A percentile compares a stretch with the other conserved stretches of the same genome.
Evolutionary conservation across 371 early-diverging fungal species (phyloP).

Genomic region (Mortierella sp.): DNA sequence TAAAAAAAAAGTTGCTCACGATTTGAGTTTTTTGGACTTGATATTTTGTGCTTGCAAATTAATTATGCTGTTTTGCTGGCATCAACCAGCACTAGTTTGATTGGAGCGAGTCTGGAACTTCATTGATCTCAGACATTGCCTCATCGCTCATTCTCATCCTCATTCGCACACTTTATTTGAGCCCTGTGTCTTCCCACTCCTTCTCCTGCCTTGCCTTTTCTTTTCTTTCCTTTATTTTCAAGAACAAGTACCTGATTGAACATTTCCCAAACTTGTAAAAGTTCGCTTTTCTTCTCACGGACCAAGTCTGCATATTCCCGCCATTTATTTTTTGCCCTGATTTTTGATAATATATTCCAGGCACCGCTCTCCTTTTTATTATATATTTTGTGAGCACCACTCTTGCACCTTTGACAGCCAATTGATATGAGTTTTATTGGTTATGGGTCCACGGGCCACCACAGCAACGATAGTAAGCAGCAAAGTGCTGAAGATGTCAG

Average conservation of each 20-base stretch:
- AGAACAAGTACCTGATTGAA: neutral
- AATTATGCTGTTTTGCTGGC: too few relatives aligned
- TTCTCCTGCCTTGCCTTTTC: neutral
- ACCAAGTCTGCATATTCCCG: neutral
- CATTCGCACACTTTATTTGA: neutral
- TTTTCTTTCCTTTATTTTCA: neutral
- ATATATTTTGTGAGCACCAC: slow-evolving; percentile 5
- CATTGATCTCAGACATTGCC: neutral
- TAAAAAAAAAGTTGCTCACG: too few relatives aligned
- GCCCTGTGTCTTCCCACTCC: neutral
- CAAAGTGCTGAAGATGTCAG: neutral
- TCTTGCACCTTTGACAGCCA: neutral
- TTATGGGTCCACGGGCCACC: slow-evolving; percentile 31
- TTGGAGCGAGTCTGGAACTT: too few relatives aligned
- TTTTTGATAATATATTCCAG: neutral
- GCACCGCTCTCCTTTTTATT: neutral
- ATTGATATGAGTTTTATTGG: slow-evolving; percentile 30
- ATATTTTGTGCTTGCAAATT: too few relatives aligned
- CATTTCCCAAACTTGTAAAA: neutral
- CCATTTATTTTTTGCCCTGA: neutral
- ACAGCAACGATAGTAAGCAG: slow-evolving; percentile 8
- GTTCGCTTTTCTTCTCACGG: neutral
- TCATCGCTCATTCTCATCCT: neutral
- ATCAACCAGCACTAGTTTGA: too few relatives aligned
- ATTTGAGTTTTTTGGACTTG: too few relatives aligned